Conservation (phyloP, 2,329 filamentous ascomycete genomes). For the Coleophoma crateriformis region DNA sequence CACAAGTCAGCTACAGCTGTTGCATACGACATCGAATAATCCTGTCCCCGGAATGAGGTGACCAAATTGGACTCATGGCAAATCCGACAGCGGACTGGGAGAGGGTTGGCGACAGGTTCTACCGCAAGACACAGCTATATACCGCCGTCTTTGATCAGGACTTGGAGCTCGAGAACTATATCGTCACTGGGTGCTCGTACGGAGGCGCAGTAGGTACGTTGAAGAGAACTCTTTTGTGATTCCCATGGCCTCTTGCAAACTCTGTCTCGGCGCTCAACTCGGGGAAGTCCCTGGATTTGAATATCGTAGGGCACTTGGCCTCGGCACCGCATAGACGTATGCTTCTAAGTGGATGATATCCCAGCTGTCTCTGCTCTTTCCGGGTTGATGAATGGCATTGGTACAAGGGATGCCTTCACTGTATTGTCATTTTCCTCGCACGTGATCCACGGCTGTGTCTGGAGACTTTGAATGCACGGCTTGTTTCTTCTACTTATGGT, state of each 20-base stretch:
- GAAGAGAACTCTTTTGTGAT: too few relatives aligned
- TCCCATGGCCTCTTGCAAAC: too few relatives aligned
- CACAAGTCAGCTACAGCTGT: background rate
- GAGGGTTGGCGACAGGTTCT: constrained; percentile 87
- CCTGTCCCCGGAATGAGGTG: background rate
- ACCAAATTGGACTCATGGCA: constrained; percentile 13
- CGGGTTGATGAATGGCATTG: too few relatives aligned
- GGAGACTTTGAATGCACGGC: too few relatives aligned
- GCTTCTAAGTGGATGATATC: too few relatives aligned
- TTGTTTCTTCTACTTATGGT: constrained; percentile 14
- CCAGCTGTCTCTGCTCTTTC: too few relatives aligned
- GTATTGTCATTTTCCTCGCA: background rate
- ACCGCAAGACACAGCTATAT: constrained; percentile 91
- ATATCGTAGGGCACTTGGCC: too few relatives aligned
- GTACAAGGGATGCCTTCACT: too few relatives aligned
- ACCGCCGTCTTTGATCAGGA: constrained; percentile 89
- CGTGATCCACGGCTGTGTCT: background rate
- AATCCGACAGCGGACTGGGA: constrained; percentile 73
- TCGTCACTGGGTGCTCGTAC: constrained; percentile 86
- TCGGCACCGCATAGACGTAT: too few relatives aligned
- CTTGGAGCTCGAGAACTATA: constrained; percentile 90
- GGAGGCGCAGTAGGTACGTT: constrained; percentile 83
- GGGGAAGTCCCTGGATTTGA: too few relatives aligned
- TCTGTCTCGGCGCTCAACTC: too few relatives aligned
- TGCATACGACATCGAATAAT: background rate